Evolutionary conservation across 192 early-diverging fungal species (phyloP).

Genomic region (Mortierella claussenii): DNA sequence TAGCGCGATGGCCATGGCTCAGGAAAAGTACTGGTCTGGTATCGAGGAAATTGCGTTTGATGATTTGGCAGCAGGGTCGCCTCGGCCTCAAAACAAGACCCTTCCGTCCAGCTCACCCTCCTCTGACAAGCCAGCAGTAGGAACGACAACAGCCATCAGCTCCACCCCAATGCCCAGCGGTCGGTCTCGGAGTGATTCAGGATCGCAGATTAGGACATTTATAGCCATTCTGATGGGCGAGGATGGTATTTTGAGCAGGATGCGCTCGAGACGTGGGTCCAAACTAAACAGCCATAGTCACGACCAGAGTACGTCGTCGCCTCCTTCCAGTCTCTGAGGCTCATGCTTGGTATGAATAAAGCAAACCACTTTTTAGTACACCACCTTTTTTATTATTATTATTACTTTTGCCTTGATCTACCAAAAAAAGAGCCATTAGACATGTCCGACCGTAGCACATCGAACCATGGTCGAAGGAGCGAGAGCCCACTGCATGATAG

Average conservation of each 20-base stretch:
- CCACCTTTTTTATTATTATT: no score
- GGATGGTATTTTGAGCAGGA: slow-evolving; percentile 35
- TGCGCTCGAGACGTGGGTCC: slow-evolving; percentile 25
- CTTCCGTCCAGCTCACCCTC: slow-evolving; percentile 1
- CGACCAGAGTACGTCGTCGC: slow-evolving; percentile 6
- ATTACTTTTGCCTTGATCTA: no score
- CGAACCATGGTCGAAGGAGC: slow-evolving; percentile 13
- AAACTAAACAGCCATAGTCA: slow-evolving; percentile 12
- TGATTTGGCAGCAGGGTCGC: slow-evolving; percentile 35
- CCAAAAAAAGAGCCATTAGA: no score
- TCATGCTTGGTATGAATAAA: no score
- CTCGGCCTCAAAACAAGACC: slow-evolving; percentile 16
- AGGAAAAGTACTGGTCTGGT: slow-evolving; percentile 50
- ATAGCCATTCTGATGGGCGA: slow-evolving; percentile 51
- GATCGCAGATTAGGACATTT: slow-evolving; percentile 25
- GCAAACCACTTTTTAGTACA: no score
- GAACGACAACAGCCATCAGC: background rate
- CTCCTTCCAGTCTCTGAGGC: slow-evolving; percentile 9
- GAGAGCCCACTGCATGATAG: slow-evolving; percentile 5
- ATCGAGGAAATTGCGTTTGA: slow-evolving; percentile 50
- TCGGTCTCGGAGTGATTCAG: slow-evolving; percentile 46
- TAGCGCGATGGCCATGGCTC: slow-evolving; percentile 45
- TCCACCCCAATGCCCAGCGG: background rate
- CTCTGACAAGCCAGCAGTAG: background rate
- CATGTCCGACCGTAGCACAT: no score